These are phyloP conservation scores for Beauveria brongniartii DNA, from an alignment of 2,329 filamentous ascomycete genomes.

Conservation along the genomic window DNA sequence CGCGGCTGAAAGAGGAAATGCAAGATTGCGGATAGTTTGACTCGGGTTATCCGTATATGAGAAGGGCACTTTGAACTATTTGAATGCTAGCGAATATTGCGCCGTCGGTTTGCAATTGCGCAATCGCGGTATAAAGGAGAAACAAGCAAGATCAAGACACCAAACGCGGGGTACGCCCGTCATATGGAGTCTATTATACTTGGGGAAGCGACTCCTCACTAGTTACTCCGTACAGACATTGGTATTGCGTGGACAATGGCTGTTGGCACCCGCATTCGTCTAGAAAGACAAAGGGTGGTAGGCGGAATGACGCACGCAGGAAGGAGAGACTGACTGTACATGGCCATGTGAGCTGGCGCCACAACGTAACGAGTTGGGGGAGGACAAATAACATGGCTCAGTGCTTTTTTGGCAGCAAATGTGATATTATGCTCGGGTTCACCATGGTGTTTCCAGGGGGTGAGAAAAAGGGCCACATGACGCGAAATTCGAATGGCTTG, in stretches of 20 bases:
- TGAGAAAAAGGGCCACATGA: background rate
- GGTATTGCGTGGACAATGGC: background rate
- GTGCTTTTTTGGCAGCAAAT: background rate
- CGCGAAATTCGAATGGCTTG: background rate
- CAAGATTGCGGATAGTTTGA: background rate
- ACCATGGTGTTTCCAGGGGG: background rate
- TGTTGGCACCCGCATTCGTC: background rate
- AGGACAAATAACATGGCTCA: background rate
- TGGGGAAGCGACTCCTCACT: background rate
- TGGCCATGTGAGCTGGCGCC: background rate
- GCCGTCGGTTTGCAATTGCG: no score
- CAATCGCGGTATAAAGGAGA: no score
- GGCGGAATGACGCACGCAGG: background rate
- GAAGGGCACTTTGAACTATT: no score
- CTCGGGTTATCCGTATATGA: background rate
- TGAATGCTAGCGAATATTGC: no score
- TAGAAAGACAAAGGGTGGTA: background rate
- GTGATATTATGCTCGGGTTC: background rate
- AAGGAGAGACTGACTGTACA: background rate
- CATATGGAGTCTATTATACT: background rate
- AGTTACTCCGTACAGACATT: no score
- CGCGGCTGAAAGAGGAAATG: slow-evolving; percentile 4
- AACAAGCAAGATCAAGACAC: no score
- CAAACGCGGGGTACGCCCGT: background rate
- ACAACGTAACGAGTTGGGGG: background rate